Evolutionary conservation across 2,329 filamentous ascomycete genomes (phyloP).

Genomic region (Verticillium nonalfalfae): DNA sequence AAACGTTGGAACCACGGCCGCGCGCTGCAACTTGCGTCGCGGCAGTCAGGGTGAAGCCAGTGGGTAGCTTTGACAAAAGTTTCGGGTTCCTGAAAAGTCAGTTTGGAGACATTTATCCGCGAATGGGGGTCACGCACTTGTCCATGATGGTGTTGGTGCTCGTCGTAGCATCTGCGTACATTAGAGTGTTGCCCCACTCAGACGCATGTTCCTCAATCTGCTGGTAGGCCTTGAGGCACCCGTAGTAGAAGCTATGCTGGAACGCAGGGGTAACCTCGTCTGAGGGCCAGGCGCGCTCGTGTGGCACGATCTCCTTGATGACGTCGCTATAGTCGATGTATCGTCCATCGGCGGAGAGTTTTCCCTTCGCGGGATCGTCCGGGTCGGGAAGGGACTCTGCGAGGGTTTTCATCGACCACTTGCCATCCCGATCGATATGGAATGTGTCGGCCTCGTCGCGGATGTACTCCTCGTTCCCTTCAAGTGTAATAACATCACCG

Average conservation of each 20-base stretch:
- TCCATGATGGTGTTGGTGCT: slow-evolving; percentile 92
- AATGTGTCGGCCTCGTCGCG: slow-evolving; percentile 80
- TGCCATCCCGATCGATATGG: slow-evolving; percentile 59
- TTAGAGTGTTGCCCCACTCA: slow-evolving; percentile 68
- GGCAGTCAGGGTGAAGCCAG: slow-evolving; percentile 81
- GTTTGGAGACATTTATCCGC: background rate
- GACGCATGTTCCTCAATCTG: slow-evolving; percentile 45
- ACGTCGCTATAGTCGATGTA: slow-evolving; percentile 68
- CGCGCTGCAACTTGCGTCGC: slow-evolving; percentile 84
- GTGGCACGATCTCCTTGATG: slow-evolving; percentile 67
- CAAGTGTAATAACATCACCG: slow-evolving; percentile 60
- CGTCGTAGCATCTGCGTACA: slow-evolving; percentile 90
- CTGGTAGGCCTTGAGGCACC: slow-evolving; percentile 63
- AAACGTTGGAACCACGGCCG: slow-evolving; percentile 86
- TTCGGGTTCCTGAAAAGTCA: slow-evolving; percentile 58
- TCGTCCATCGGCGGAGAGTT: slow-evolving; percentile 1
- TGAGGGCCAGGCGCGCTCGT: slow-evolving; percentile 62
- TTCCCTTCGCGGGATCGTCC: slow-evolving; percentile 38
- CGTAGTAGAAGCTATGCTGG: slow-evolving; percentile 74
- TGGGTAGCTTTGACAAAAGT: slow-evolving; percentile 68
- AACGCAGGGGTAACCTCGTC: slow-evolving; percentile 76
- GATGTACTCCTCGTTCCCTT: slow-evolving; percentile 65
- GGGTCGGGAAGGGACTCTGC: slow-evolving; percentile 25
- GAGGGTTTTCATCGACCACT: slow-evolving; percentile 51
- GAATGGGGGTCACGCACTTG: slow-evolving; percentile 48